Evolutionary conservation across 2,329 filamentous ascomycete genomes (phyloP).

Genomic region (Clonostachys rhizophaga): DNA sequence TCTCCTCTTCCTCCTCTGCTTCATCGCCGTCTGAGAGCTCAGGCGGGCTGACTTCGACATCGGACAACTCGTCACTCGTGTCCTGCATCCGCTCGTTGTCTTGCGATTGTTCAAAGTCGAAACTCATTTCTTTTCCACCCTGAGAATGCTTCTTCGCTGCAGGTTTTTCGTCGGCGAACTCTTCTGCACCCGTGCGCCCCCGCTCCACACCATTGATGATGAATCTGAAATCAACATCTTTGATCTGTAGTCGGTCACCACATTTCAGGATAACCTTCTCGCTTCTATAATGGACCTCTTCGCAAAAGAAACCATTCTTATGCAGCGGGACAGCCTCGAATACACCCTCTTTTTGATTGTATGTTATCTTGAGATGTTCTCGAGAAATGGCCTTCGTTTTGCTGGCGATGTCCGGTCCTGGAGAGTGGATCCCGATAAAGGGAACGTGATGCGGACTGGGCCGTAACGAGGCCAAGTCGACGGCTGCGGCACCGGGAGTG

Average conservation of each 20-base stretch:
- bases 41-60: neutral
- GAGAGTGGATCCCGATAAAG: conserved; percentile 69
- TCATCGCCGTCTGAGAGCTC: conserved; percentile 17
- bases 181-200: conserved; percentile 54
- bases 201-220: conserved; percentile 59
- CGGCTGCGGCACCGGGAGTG: conserved; percentile 51
- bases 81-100: conserved; percentile 51
- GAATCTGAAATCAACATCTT: conserved; percentile 65
- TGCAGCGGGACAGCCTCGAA: conserved; percentile 62
- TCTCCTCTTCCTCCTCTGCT: conserved; percentile 11
- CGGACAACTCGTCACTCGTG: conserved; percentile 37
- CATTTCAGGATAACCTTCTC: conserved; percentile 55
- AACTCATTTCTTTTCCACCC: conserved; percentile 68
- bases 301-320: conserved; percentile 65
- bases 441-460: conserved; percentile 59
- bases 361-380: conserved; percentile 68
- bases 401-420: conserved; percentile 52
- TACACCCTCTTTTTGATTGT: conserved; percentile 55
- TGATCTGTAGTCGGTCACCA: conserved; percentile 66
- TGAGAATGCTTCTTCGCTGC: conserved; percentile 37
- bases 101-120: conserved; percentile 63
- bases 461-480: conserved; percentile 54
- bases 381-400: conserved; percentile 71
- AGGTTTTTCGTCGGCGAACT: conserved; percentile 40
- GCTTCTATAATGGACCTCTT: conserved; percentile 49